Evolutionary conservation across 805 yeast species (phyloP).

Genomic region (Saturnispora dispora): DNA sequence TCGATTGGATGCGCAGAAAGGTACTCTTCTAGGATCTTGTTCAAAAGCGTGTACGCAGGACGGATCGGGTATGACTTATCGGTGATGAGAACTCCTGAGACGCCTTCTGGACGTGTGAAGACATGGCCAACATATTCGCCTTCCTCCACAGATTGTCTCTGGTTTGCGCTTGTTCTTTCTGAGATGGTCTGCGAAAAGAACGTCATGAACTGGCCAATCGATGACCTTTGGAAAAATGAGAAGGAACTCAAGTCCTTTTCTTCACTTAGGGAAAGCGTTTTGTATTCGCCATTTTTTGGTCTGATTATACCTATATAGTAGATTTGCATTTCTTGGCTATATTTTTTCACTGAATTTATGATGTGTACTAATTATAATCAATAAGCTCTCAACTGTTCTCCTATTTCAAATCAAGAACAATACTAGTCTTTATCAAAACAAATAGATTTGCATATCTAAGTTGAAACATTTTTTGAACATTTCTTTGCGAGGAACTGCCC

Average conservation of each 20-base stretch:
- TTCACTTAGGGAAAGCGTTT: slow-evolving; percentile 66
- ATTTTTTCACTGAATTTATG: neutral
- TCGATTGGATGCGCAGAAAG: slow-evolving; percentile 67
- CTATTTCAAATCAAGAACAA: neutral
- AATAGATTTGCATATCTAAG: no score
- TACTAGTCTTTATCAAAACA: neutral
- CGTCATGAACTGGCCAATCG: slow-evolving; percentile 88
- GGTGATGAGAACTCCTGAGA: slow-evolving; percentile 84
- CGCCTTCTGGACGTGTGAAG: slow-evolving; percentile 80
- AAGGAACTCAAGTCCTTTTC: slow-evolving; percentile 80
- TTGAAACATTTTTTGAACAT: neutral
- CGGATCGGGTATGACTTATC: slow-evolving; percentile 96
- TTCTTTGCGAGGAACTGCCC: neutral
- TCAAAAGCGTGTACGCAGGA: slow-evolving; percentile 89
- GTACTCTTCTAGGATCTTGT: slow-evolving; percentile 87
- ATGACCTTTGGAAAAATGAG: slow-evolving; percentile 68
- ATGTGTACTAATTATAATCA: no score
- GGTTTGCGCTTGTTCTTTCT: slow-evolving; percentile 78
- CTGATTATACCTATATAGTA: slow-evolving; percentile 84
- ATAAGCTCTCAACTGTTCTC: neutral
- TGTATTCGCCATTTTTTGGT: slow-evolving; percentile 34
- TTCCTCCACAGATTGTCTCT: slow-evolving; percentile 91
- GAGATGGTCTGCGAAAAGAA: slow-evolving; percentile 89
- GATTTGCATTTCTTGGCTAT: slow-evolving; percentile 57
- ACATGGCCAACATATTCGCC: slow-evolving; percentile 87